Evolutionary conservation across 2,329 filamentous ascomycete species (phyloP), one percentile per base, ranked within the genome.

Genomic region (Alternaria sp.): DNA sequence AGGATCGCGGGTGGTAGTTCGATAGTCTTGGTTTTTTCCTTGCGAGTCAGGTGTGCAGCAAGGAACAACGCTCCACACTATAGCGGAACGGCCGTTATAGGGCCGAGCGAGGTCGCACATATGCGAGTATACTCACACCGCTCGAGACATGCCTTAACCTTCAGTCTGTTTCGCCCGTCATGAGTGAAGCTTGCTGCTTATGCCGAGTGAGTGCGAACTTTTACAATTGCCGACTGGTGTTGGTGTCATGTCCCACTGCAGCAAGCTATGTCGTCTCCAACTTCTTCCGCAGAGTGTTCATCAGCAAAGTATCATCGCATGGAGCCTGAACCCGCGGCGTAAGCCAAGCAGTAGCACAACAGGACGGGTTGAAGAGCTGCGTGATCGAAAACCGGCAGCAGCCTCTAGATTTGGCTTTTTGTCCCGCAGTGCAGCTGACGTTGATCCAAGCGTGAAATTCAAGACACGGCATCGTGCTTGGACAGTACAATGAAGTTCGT

Each of bases 371-470:
- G 51, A 53, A 42, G 30, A 30, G 47, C 34, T 56, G 62, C 51
- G 47, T 59, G 59, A 62, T 59, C 51, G 48, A 49, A 36, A 48
- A 47, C 34, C 44, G 34, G 32, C 34, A 39, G 28, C 53, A 39
- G 20, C 14, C 32, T 36, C 26, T 41, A 44, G 12, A 30, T 38
- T 48, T 49, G 28, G 38, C 28, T 49, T 54, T 58, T 38, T 16
- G 44, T 58, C 51, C 51, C 49, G 36, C 42, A 51, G 56, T 51
- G 38, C 62, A 65, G 62, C 59, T 63, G 64, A 61, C 59, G 28
- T 47, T 57, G 52, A 58, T 59, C 53, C 42, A 53, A 62, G 42
- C 48, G 54, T 56, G 43, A 54, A 20, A 49, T 51, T 26, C 36
- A 56, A 52, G 49, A 56, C 55, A 62, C 54, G 46, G 46, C 55